Conservation (phyloP, 2,329 filamentous ascomycete genomes). For the Chaetothyriales sp. region DNA sequence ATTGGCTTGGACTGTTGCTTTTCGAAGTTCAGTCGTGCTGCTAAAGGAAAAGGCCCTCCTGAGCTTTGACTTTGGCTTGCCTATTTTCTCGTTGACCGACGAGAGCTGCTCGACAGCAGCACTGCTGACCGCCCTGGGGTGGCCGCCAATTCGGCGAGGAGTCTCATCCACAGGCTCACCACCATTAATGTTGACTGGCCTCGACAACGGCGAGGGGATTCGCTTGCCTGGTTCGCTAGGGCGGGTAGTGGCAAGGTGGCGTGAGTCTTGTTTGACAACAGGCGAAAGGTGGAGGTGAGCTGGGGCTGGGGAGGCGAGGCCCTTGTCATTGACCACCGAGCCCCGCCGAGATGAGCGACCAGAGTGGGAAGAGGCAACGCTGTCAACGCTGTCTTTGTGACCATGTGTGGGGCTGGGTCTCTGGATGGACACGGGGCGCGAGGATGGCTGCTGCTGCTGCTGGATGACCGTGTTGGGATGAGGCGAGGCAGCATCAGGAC, state of each 20-base stretch:
- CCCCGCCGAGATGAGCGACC: conserved; percentile 41
- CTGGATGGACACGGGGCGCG: conserved; percentile 3
- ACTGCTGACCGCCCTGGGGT: conserved; percentile 27
- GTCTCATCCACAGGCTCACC: background rate
- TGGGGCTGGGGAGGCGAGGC: background rate
- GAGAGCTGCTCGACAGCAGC: conserved; percentile 71
- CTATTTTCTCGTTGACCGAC: conserved; percentile 74
- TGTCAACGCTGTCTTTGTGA: conserved; percentile 49
- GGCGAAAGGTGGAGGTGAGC: background rate
- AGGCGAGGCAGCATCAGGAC: conserved; percentile 16
- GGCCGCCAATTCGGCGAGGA: background rate
- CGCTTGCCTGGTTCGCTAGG: conserved; percentile 30
- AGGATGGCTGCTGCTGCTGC: conserved; percentile 10
- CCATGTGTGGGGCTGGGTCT: conserved; percentile 27
- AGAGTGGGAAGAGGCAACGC: conserved; percentile 35
- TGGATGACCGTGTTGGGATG: conserved; percentile 22
- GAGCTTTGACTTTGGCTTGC: conserved; percentile 72
- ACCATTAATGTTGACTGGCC: conserved; percentile 45
- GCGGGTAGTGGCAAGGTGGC: conserved; percentile 38
- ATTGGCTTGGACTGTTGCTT: conserved; percentile 52
- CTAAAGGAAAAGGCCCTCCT: conserved; percentile 92
- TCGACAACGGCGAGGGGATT: conserved; percentile 60
- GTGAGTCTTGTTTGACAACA: conserved; percentile 35
- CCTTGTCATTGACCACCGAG: conserved; percentile 36
- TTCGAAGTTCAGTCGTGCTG: conserved; percentile 77